These are phyloP conservation scores for Gynostemma pentaphyllum DNA, from an alignment of 306 rosid species.

Conservation along the genomic window DNA sequence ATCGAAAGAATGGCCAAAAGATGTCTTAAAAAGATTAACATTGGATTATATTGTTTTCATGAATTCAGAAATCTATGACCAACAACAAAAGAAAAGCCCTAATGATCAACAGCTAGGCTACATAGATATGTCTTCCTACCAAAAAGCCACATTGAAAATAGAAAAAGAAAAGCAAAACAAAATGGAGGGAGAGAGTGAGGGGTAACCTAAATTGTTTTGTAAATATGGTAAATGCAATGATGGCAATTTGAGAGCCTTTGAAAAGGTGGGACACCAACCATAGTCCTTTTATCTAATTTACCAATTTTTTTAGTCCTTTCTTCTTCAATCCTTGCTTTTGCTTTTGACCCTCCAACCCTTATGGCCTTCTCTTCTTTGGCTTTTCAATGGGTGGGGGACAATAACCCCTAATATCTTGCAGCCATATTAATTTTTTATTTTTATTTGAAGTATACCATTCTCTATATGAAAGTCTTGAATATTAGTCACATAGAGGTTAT, in stretches of 20 bases:
- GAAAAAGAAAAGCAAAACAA: background rate
- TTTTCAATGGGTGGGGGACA: background rate
- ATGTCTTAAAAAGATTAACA: background rate
- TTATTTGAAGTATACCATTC: too few species aligned
- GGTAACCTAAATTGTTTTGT: background rate
- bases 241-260: background rate
- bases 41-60: background rate
- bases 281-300: background rate
- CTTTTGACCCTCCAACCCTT: constrained; percentile 6
- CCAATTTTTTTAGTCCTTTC: background rate
- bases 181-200: background rate
- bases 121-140: background rate
- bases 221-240: background rate
- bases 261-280: constrained; percentile 9
- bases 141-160: background rate
- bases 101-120: constrained; percentile 1
- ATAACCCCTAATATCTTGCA: background rate
- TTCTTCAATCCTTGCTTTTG: background rate
- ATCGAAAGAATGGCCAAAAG: background rate
- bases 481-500: too few species aligned
- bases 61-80: background rate
- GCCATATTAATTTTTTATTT: too few species aligned
- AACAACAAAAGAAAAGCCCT: background rate
- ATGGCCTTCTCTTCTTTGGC: background rate
- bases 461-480: too few species aligned